Evolutionary conservation across 192 early-diverging fungal genomes (phyloP), one percentile per base, ranked within the genome.

Genomic region (Podila epicladia): DNA sequence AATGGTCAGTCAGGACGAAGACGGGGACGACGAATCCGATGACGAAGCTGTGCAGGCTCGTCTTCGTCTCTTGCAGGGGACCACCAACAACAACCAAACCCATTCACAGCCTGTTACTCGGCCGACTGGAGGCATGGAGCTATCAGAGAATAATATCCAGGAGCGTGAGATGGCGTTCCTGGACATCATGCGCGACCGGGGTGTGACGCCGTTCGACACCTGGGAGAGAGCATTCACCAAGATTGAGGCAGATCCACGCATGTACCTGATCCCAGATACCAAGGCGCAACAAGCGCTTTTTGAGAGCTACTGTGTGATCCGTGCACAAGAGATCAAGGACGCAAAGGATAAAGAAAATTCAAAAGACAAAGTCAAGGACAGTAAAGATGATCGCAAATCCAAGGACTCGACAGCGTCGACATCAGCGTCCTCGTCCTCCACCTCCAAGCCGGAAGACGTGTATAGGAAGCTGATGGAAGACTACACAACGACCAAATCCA

Each of bases 151-250:
- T 11, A 83, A 77, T 33, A 70, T 73, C 8, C 66, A 82, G 32
- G 75, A 70, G 58, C 64, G 57, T 1, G 62, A 73, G 60, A 65
- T 58, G 69, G 58, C 53, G 24, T 73, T 78, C 26, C 49, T 71
- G 50, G 62, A 69, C 8, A 85, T 95, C 71, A 77, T 95, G 57
- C 84, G 86, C 22, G 94, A 95, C 65, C 85, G 84, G 33, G 85
- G 93, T 20, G 89, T 93, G 22, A 90, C 86, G n/a, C 94, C 92
- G 29, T 96, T 92, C 64, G 87, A 93, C 28, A 91, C 91, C 7
- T 94, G 91, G 89, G 90, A 93, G 49, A 89, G 86, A 72, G 93
- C 95, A 50, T 71, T 91, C 4, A 85, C 86, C 7, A 91, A 90
- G 71, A 79, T 96, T 48, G 87, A 89, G 61, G 51, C 71, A 20